Evolutionary conservation across 2,329 filamentous ascomycete genomes (phyloP).

Genomic region (Fusarium siculi): DNA sequence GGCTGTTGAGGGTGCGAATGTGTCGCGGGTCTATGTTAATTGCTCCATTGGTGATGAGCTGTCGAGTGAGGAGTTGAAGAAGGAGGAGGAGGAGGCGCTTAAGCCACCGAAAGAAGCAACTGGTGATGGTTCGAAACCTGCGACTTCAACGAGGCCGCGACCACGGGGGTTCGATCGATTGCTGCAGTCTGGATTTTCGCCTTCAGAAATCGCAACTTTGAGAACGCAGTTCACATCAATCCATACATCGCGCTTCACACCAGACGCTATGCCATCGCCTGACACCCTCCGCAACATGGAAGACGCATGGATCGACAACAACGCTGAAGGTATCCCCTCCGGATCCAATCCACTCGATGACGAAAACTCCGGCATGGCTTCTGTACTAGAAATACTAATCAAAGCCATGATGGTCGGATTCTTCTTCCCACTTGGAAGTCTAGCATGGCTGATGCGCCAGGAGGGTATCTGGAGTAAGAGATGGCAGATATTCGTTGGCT

Average conservation of each 20-base stretch:
- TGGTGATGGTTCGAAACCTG: constrained; percentile 56
- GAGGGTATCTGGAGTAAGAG: constrained; percentile 87
- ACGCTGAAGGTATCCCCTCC: constrained; percentile 56
- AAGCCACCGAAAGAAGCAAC: constrained; percentile 54
- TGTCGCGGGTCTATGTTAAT: constrained; percentile 84
- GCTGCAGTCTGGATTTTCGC: constrained; percentile 81
- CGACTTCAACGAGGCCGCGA: constrained; percentile 47
- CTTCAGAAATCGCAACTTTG: constrained; percentile 84
- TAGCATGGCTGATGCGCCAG: constrained; percentile 86
- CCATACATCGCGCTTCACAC: constrained; percentile 83
- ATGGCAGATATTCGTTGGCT: constrained; percentile 86
- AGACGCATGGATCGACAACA: constrained; percentile 89
- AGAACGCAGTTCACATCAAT: constrained; percentile 90
- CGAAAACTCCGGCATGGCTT: constrained; percentile 61
- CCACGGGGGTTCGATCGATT: constrained; percentile 87
- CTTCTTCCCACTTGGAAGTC: constrained; percentile 89
- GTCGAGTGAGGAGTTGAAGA: constrained; percentile 72
- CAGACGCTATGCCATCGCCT: constrained; percentile 87
- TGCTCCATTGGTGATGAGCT: constrained; percentile 88
- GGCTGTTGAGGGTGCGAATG: constrained; percentile 61
- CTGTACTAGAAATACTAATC: constrained; percentile 82
- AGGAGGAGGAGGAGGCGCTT: constrained; percentile 66
- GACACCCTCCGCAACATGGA: constrained; percentile 81
- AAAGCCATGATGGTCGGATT: constrained; percentile 92
- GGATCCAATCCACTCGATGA: constrained; percentile 54